phyloP scores from a whole-genome alignment of 345 rosid genomes.

The Lagerstroemia speciosa region DNA sequence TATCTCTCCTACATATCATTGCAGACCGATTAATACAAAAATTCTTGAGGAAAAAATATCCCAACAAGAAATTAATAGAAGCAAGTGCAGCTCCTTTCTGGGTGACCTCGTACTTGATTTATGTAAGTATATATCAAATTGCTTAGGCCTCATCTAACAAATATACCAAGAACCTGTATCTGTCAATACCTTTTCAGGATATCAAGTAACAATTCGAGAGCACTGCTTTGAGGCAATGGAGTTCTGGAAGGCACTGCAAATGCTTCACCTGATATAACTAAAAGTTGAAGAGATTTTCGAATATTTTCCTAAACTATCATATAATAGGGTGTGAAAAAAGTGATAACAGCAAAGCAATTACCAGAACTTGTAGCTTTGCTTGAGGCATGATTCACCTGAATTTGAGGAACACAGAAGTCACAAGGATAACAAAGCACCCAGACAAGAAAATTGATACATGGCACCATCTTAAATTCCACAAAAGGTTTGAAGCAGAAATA shows the following conservation, averaged over 20 bases:
- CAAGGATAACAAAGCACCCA: no score
- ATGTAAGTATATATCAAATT: background rate
- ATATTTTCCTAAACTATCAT: background rate
- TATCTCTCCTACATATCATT: conserved; percentile 21
- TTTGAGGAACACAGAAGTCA: no score
- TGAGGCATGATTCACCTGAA: no score
- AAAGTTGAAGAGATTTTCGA: background rate
- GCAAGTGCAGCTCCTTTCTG: background rate
- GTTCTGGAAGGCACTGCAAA: conserved; percentile 8
- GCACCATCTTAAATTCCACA: no score
- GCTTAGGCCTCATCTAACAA: background rate
- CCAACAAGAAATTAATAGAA: background rate
- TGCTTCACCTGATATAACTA: conserved; percentile 10
- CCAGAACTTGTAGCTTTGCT: no score
- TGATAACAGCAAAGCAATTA: no score
- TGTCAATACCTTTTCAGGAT: conserved; percentile 19
- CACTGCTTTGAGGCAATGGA: conserved; percentile 14
- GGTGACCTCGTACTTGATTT: background rate
- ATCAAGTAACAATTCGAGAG: conserved; percentile 15
- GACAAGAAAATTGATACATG: no score
- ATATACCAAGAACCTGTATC: background rate
- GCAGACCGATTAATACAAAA: background rate
- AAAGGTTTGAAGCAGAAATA: no score
- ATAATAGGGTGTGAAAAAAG: background rate
- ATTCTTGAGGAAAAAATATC: background rate